Base-by-base conservation (phyloP, 495 filamentous ascomycete genomes). In the Penicillium bialowiezense region DNA sequence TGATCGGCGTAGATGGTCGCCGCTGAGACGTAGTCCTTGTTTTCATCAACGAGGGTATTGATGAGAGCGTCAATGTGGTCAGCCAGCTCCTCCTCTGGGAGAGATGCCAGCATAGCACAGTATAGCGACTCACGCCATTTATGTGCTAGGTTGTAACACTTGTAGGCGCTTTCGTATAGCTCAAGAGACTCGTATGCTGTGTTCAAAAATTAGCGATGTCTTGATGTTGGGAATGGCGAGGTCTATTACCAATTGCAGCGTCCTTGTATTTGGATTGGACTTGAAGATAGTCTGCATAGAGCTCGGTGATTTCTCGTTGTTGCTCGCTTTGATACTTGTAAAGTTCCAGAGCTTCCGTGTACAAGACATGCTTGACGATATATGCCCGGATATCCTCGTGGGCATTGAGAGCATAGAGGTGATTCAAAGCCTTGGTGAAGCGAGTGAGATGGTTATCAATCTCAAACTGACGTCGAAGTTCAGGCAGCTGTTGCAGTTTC, bases 71-170 rank as follows among this genome's bases (percentile, higher is more conserved):
- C 67, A 18, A 88, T 90, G 17, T 96, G 84, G 10, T 76, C 71
- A 5, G 63, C 59, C 17, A 95, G 66, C 1, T 87, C 83, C 1
- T 71, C 60, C 3, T 69, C 41, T 0, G 80, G 62, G 4, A 91
- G 55, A 12, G 83, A 77, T 5, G 84, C 80, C 54, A 88, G 81
- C 45, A 82, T 80, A 6, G 89, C 88, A 50, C 73, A 75, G 68
- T 86, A 90, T 51, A 98, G 78, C 9, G 88, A 87, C 67, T 97
- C 91, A 50, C 86, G 88, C 93, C 93, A 98, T 58, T 84, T 80
- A 23, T 86, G 84, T n/a, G 89, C 88, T 12, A 82, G 79, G 47
- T 86, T 81, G 68, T 92, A 98, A 60, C 83, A 86, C 55, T 82
- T 80, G 51, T 84, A 88, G 2, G 93, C 93, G 21, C 81, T 71